Evolutionary conservation across 257 asterid species (phyloP).

Genomic region (Solanum okadae): DNA sequence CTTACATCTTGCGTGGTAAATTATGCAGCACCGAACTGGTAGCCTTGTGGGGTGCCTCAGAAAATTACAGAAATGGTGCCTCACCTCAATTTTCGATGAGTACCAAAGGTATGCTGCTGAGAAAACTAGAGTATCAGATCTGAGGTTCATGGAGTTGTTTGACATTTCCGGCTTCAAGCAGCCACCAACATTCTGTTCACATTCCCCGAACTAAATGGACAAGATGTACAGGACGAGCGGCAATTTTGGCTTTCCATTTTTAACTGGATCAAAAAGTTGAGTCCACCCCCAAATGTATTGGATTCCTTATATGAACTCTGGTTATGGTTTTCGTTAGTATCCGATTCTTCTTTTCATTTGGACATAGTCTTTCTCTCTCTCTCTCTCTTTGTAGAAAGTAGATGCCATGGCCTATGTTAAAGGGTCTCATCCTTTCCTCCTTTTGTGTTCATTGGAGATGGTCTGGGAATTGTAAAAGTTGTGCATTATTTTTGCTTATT

Average conservation of each 20-base stretch:
- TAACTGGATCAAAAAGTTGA: background rate
- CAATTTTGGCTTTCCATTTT: background rate
- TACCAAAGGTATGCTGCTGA: constrained; percentile 76
- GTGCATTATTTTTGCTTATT: background rate
- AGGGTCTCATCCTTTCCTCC: background rate
- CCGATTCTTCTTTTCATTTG: background rate
- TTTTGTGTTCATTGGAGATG: background rate
- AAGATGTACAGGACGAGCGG: background rate
- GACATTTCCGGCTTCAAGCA: constrained; percentile 44
- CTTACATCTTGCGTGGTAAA: background rate
- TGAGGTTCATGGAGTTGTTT: constrained; percentile 62
- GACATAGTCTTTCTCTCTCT: background rate
- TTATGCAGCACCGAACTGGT: constrained; percentile 77
- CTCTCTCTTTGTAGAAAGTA: background rate
- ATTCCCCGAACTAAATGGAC: constrained; percentile 1
- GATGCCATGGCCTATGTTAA: background rate
- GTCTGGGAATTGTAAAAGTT: background rate
- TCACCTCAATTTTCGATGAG: constrained; percentile 69
- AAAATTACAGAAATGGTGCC: constrained; percentile 75
- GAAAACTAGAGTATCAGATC: constrained; percentile 73
- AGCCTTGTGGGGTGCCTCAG: constrained; percentile 85
- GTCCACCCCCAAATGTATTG: background rate
- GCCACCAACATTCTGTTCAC: constrained; percentile 8
- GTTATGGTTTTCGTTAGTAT: background rate
- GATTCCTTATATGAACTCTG: background rate